Conservation (phyloP, 441 rosid genomes). For the Sinapis alba region DNA sequence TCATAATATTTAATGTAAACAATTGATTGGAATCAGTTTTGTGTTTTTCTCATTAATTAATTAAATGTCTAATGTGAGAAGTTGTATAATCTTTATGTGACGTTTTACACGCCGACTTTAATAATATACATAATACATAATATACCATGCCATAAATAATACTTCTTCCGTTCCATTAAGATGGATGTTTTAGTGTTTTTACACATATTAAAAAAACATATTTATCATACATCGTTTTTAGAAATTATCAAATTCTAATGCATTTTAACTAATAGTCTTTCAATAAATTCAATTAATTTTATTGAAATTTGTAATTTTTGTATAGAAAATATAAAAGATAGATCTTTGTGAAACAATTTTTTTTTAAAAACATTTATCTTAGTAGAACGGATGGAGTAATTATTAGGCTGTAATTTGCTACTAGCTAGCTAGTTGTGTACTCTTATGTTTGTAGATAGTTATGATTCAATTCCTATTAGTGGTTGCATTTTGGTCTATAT, state of each 20-base stretch:
- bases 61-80: slow-evolving; percentile 21
- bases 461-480: background rate
- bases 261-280: too few relatives aligned
- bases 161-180: too few relatives aligned
- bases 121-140: background rate
- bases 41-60: background rate
- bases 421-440: background rate
- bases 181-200: too few relatives aligned
- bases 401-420: slow-evolving; percentile 15
- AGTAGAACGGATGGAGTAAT: too few relatives aligned
- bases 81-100: slow-evolving; percentile 22
- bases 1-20: slow-evolving; percentile 22
- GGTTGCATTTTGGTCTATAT: background rate
- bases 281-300: too few relatives aligned
- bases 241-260: too few relatives aligned
- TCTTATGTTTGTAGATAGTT: background rate
- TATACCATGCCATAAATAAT: slow-evolving; percentile 1
- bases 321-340: too few relatives aligned
- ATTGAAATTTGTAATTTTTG: too few relatives aligned
- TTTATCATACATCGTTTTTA: too few relatives aligned
- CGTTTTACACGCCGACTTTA: slow-evolving; percentile 34
- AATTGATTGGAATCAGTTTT: slow-evolving; percentile 16
- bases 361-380: too few relatives aligned
- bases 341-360: too few relatives aligned
- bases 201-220: too few relatives aligned